Percentiles rank a stretch among this genome's conserved stretches.
Evolutionary conservation across 805 yeast genomes (phyloP).

Genomic region (Sugiyamaella chiloensis): DNA sequence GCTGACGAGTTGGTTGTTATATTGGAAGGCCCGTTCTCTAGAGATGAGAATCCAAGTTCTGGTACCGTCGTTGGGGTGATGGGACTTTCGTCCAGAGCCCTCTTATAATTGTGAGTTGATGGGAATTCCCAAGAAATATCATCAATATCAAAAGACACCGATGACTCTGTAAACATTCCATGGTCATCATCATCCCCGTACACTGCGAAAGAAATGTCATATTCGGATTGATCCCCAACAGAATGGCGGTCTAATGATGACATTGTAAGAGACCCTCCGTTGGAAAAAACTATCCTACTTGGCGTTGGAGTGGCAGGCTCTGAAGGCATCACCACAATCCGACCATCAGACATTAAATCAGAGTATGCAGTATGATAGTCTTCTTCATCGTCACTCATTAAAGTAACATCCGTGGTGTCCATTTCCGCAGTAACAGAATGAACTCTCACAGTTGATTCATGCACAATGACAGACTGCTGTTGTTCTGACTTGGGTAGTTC

Average conservation of each 20-base stretch:
- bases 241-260: background rate
- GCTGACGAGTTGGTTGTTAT: background rate
- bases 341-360: background rate
- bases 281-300: background rate
- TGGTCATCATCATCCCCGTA: background rate
- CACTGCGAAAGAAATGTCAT: background rate
- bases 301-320: conserved; percentile 1
- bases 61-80: background rate
- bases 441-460: background rate
- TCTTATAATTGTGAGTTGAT: too few relatives aligned
- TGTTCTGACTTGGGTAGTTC: background rate
- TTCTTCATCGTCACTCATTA: too few relatives aligned
- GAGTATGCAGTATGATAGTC: conserved; percentile 1
- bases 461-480: background rate
- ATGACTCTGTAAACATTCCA: background rate
- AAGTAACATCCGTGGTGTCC: background rate
- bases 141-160: background rate
- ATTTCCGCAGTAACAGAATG: background rate
- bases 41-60: background rate
- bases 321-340: background rate
- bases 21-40: background rate
- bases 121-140: conserved; percentile 4
- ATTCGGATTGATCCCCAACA: background rate
- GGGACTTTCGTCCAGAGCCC: background rate
- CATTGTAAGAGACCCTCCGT: background rate